Evolutionary conservation across 2,329 filamentous ascomycete species (phyloP), one percentile per base, ranked within the genome.

Genomic region (Septoria linicola): DNA sequence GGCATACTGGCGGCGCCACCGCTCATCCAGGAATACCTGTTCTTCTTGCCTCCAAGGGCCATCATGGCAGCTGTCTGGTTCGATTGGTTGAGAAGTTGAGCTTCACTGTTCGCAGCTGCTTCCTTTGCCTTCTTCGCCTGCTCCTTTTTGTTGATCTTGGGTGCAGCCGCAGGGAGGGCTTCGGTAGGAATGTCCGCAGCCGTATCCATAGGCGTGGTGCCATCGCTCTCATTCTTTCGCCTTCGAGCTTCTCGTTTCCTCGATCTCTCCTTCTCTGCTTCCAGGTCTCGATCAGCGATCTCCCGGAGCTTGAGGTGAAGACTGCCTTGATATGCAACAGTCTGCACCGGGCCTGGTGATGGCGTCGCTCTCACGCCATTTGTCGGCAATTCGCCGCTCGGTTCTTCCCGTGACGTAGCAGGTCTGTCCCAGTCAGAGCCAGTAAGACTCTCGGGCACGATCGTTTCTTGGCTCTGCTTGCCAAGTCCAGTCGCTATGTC

Each of bases 91-190:
- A 92, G 89, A 59, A 54, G 43, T 23, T 60, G 52, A 10, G 55
- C 55, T 37, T 62, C 63, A 6, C 48, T 53, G 14, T 44, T 43
- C 11, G 57, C 62, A 41, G 87, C 88, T 3, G 77, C 76, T 53
- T 88, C 84, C 31, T 89, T 85, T n/a, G 83, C 81, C 59, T 86
- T 79, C 58, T 84, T 87, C 69, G 85, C 89, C 66, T 86, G 78
- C 68, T 96, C 90, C 73, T 96, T 96, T 77, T 96, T 96, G 3
- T 86, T 87, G 44, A 88, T 78, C 68, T 90, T 92, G 59, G 74
- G 81, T 63, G 58, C 82, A n/a, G 54, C 53, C n/a, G 58, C 43
- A 16, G 56, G 45, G 14, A 59, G 55, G 68, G 54, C 69, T 5
- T 66, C 66, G 10, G 27, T 65, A 8, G 62, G 58, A 11, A 62